Evolutionary conservation across 495 filamentous ascomycete genomes (phyloP), one percentile per base, ranked within the genome.

Genomic region (Penicillium arizonense): DNA sequence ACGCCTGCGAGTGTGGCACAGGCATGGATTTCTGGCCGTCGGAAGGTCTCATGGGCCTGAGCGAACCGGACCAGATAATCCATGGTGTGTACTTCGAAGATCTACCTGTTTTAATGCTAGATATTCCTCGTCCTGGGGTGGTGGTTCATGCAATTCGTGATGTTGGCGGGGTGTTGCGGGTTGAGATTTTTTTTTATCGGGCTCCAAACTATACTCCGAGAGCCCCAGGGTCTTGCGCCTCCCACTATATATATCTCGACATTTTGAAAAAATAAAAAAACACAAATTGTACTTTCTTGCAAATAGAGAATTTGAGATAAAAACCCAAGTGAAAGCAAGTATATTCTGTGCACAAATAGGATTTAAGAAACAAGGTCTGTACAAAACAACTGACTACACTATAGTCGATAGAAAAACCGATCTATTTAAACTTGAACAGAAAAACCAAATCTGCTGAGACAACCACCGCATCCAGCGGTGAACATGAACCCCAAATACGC

Each of bases 21-120:
- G 18, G 94, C 84, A 61, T 92, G 72, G n/a, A 97, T 77, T 69
- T 99, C 94, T 8, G 92, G 80, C 51, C 80, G 80, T 47, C 92
- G 88, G 65, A 99, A 99, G 12, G 82, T 87, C 76, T 97, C 90
- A 65, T 97, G 91, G 45, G 80, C 76, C 67, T 97, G 95, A 10
- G 86, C 90, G 64, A 97, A 90, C 55, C 93, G 87, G 52, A 99
- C 85, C 40, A 99, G 82, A 59, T 87, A 97, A 50, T 94, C 83
- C 82, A 90, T 86, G 41, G 14, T 38, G 47, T 42, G 1, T 12
- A 38, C 12, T 35, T 12, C 14, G 5, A 24, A 21, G 37, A 24
- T 45, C 34, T 42, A 34, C 28, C 16, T 24, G 42, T 35, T 44
- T 37, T 14, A 10, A 0, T 13, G 7, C 5, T 44, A 3, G 10